phyloP scores from a whole-genome alignment of 164 flowering plant species.

The Vitis amurensis region DNA sequence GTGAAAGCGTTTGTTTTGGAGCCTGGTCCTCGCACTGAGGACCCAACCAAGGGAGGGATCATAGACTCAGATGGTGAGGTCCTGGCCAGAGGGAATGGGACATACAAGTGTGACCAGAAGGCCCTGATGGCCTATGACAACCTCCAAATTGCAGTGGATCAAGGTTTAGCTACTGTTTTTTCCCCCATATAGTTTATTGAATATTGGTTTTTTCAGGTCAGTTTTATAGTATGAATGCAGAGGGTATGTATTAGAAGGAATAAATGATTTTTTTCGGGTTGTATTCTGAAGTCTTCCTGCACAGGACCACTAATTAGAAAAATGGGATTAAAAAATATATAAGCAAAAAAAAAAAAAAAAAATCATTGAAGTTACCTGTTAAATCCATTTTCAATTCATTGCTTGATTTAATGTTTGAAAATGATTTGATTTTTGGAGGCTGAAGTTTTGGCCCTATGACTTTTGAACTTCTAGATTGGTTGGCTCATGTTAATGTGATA shows the following conservation, averaged over 20 bases:
- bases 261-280: too few species aligned
- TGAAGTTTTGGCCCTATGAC: too few species aligned
- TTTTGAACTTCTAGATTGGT: too few species aligned
- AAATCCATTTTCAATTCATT: too few species aligned
- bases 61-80: conserved; percentile 96
- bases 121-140: conserved; percentile 69
- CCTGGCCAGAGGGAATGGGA: conserved; percentile 81
- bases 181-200: conserved; percentile 35
- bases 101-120: conserved; percentile 55
- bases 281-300: not conserved
- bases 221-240: not conserved
- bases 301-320: not conserved
- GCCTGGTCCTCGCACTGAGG: conserved; percentile 62
- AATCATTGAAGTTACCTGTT: too few species aligned
- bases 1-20: conserved; percentile 81
- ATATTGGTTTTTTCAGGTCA: not conserved
- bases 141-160: conserved; percentile 66
- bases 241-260: too few species aligned
- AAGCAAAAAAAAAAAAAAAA: too few species aligned
- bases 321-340: not conserved
- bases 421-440: too few species aligned
- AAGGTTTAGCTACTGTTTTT: conserved; percentile 86
- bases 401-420: too few species aligned
- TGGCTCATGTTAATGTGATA: too few species aligned
- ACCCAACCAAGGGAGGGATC: conserved; percentile 75